phyloP scores from a whole-genome alignment of 192 early-diverging fungal genomes.

The Mortierella hygrophila region DNA sequence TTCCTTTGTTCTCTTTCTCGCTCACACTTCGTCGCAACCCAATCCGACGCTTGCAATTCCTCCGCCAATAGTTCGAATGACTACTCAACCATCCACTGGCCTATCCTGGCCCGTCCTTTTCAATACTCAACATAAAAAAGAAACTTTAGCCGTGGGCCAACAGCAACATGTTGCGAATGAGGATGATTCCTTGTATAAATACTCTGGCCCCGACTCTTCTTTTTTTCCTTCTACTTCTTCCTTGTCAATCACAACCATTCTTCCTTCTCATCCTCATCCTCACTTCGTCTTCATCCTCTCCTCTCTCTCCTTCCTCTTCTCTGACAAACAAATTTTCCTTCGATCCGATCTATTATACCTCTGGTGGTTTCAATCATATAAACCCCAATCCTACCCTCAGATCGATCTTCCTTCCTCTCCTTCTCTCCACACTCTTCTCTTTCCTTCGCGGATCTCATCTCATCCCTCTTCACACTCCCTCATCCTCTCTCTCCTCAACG shows the following conservation, averaged over 20 bases:
- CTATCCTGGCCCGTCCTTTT: neutral
- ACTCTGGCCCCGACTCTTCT: constrained; percentile 3
- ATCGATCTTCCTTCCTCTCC: constrained; percentile 11
- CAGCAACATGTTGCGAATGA: neutral
- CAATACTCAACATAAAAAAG: neutral
- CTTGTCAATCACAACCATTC: neutral
- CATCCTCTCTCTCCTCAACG: neutral
- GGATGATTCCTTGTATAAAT: constrained; percentile 3
- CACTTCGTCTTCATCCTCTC: no score
- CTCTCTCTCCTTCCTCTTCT: neutral
- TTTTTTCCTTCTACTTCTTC: neutral
- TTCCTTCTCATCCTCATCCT: neutral
- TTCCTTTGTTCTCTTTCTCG: neutral
- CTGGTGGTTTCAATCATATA: neutral
- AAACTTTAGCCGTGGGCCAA: neutral
- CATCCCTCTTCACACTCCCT: neutral
- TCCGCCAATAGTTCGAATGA: neutral
- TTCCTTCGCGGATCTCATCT: neutral
- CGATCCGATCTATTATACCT: constrained; percentile 13
- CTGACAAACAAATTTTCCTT: neutral
- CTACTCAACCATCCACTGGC: neutral
- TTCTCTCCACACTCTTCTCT: neutral
- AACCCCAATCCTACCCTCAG: neutral
- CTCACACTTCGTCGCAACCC: neutral
- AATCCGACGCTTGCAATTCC: constrained; percentile 7